Evolutionary conservation across 176 grass and related monocot species (phyloP).

Genomic region (Typha latifolia): DNA sequence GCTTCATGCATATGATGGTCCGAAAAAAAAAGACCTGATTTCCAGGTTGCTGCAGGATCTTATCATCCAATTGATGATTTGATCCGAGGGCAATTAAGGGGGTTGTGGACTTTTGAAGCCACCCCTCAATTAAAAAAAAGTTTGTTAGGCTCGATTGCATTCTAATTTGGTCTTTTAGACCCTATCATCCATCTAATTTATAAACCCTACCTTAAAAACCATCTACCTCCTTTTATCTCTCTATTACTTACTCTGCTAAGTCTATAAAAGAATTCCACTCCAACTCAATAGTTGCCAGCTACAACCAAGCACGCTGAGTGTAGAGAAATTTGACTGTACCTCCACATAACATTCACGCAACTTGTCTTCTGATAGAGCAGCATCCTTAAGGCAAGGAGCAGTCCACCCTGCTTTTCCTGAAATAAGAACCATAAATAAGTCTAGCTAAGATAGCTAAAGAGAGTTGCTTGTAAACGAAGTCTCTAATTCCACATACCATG

Average conservation of each 20-base stretch:
- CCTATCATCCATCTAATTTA: too few species aligned
- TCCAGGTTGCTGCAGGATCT: too few species aligned
- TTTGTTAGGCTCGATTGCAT: too few species aligned
- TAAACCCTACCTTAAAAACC: too few species aligned
- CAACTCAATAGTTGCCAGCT: background rate
- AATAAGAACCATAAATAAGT: slow-evolving; percentile 21
- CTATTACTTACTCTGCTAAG: background rate
- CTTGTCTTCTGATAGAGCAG: slow-evolving; percentile 69
- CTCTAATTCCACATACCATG: background rate
- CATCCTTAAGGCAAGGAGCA: slow-evolving; percentile 90
- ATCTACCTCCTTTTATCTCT: too few species aligned
- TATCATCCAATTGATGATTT: too few species aligned
- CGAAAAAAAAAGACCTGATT: too few species aligned
- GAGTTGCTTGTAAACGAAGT: background rate
- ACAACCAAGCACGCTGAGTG: background rate
- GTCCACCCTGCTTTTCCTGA: slow-evolving; percentile 73
- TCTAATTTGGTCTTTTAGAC: too few species aligned
- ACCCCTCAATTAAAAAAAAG: too few species aligned
- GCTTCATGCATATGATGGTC: too few species aligned
- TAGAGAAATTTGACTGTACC: slow-evolving; percentile 28
- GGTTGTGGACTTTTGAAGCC: too few species aligned
- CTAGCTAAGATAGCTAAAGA: background rate
- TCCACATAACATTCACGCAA: slow-evolving; percentile 75
- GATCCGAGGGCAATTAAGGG: too few species aligned
- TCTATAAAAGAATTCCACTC: background rate